Base-by-base conservation (phyloP, 768 basidiomycete species). In the Kwoniella shandongensis region DNA sequence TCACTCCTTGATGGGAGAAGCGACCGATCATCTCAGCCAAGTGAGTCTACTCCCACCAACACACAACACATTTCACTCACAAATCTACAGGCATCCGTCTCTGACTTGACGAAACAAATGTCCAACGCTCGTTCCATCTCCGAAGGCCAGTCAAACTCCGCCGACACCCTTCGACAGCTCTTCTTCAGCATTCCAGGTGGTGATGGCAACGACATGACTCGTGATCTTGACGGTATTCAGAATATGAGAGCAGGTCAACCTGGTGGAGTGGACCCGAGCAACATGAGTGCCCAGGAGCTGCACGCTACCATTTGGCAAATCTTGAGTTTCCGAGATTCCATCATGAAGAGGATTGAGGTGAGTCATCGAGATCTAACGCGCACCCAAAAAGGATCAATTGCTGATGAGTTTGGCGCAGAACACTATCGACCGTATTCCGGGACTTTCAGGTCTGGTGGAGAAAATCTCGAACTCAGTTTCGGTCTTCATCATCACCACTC, bases 231-330 rank as follows among this genome's bases (percentile, higher is more conserved):
- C 30, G 80, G 81, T 35, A 83, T 93, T 57, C 82, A 88, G 67
- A 81, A 84, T 20, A 86, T 75, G 63, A 55, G 74, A 23, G 69
- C 70, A 36, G 73, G 75, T n/a, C 73, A 80, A n/a, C 85, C 84
- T 0, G 87, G 86, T 4, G 87, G 85, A 74, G 78, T 80, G 13
- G 79, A 89, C 59, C 88, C 91, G 0, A 84, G 86, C 59, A 83
- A 88, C 17, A 89, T 97, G 90, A 85, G 78, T 49, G 91, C 92
- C 3, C 89, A 93, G 76, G 90, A 97, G 75, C 65, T 94, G 47
- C 89, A 92, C 73, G 78, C 83, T 1, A 84, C 85, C 2, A 77
- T 93, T 20, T 93, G 91, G 90, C 84, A 89, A 77, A 84, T 94
- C 5, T 75, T 97, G 72, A 85, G 80, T 25, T 93, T 93, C 78